phyloP scores from a whole-genome alignment of 1,284 basidiomycete genomes.

The Leccinum subfulvum region DNA sequence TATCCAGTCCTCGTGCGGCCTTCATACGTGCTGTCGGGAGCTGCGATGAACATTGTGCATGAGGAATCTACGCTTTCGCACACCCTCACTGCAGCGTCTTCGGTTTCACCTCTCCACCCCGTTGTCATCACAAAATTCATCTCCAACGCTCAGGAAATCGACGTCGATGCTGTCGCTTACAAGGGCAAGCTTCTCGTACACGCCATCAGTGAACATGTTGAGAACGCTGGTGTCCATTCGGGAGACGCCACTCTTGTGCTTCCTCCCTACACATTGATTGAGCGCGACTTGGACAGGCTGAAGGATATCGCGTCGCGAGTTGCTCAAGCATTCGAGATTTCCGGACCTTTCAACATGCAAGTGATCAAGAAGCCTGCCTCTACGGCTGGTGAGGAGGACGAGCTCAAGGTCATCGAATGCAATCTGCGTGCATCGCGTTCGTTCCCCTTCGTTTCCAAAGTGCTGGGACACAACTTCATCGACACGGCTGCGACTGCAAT shows the following conservation, averaged over 20 bases:
- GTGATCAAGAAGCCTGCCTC: slow-evolving; percentile 85
- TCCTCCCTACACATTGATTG: slow-evolving; percentile 86
- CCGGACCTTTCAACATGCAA: slow-evolving; percentile 99
- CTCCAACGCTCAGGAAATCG: slow-evolving; percentile 96
- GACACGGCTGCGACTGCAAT: slow-evolving; percentile 94
- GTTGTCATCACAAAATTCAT: slow-evolving; percentile 99
- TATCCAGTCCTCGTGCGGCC: slow-evolving; percentile 96
- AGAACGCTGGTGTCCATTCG: slow-evolving; percentile 98
- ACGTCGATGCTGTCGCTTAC: slow-evolving; percentile 96
- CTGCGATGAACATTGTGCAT: slow-evolving; percentile 99
- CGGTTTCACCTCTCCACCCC: slow-evolving; percentile 95
- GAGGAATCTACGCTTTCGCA: slow-evolving; percentile 89
- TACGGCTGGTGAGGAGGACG: slow-evolving; percentile 54
- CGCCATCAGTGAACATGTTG: slow-evolving; percentile 97
- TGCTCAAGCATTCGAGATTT: slow-evolving; percentile 92
- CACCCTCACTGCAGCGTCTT: slow-evolving; percentile 91
- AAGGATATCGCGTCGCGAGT: slow-evolving; percentile 96
- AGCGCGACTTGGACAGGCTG: slow-evolving; percentile 79
- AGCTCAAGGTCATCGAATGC: slow-evolving; percentile 98
- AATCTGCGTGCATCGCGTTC: slow-evolving; percentile 96
- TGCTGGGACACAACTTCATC: slow-evolving; percentile 96
- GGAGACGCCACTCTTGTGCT: slow-evolving; percentile 98
- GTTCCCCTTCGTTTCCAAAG: slow-evolving; percentile 99
- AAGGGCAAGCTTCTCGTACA: slow-evolving; percentile 94
- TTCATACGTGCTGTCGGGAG: slow-evolving; percentile 97